phyloP scores from a whole-genome alignment of 495 filamentous ascomycete species.

The Penicillium roqueforti region DNA sequence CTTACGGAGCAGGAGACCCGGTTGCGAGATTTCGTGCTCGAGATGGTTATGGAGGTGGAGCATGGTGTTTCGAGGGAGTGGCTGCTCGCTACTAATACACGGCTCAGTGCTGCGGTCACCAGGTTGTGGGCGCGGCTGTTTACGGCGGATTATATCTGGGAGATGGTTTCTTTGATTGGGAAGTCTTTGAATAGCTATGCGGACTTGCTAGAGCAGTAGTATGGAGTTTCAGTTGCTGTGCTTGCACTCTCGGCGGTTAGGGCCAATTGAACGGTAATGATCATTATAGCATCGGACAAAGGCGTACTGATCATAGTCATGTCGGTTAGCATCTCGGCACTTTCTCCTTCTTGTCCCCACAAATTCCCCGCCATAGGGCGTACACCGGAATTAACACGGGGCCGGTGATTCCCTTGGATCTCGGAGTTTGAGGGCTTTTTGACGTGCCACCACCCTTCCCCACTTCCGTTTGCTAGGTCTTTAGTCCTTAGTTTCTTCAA shows the following conservation, averaged over 20 bases:
- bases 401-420: too few relatives aligned
- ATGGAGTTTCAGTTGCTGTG: not conserved
- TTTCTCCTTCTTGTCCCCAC: too few relatives aligned
- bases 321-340: not conserved
- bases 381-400: too few relatives aligned
- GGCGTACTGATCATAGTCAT: too few relatives aligned
- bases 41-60: slow-evolving; percentile 64
- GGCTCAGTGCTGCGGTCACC: slow-evolving; percentile 59
- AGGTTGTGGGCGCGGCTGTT: slow-evolving; percentile 66
- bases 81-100: slow-evolving; percentile 49
- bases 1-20: slow-evolving; percentile 55
- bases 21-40: slow-evolving; percentile 57
- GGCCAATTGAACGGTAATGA: not conserved
- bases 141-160: slow-evolving; percentile 63
- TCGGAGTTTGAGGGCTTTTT: not conserved
- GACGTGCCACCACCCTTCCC: too few relatives aligned
- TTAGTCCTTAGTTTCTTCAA: too few relatives aligned
- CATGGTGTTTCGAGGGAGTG: slow-evolving; percentile 51
- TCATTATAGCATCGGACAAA: not conserved
- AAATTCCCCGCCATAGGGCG: not conserved
- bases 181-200: slow-evolving; percentile 60
- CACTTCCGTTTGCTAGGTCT: too few relatives aligned
- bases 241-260: not conserved
- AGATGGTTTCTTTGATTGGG: slow-evolving; percentile 61
- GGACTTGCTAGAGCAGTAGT: slow-evolving; percentile 50